Evolutionary conservation across 208 protist genomes (phyloP).

Genomic region (Balamuthia mandrillaris): DNA sequence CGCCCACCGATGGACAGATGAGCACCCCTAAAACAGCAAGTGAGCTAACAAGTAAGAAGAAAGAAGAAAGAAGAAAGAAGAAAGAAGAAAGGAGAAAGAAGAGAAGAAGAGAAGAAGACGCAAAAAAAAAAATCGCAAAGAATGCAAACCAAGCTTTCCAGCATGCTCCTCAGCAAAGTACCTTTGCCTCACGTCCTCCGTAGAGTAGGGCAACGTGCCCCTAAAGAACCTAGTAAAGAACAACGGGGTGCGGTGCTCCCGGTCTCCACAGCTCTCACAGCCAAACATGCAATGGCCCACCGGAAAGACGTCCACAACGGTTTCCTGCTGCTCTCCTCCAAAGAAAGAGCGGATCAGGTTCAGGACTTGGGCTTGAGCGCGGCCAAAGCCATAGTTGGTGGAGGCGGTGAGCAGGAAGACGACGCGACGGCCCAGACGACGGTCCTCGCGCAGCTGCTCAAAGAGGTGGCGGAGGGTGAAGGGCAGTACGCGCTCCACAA

Average conservation of each 20-base stretch:
- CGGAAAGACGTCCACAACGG: not conserved
- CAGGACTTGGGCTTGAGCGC: slow-evolving; percentile 15
- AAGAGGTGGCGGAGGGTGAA: not conserved
- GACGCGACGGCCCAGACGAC: not conserved
- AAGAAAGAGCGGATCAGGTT: too few species aligned
- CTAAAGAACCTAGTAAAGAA: not conserved
- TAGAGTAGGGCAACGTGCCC: not conserved
- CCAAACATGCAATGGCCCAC: not conserved
- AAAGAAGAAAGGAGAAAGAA: not conserved
- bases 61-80: not conserved
- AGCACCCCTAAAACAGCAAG: not conserved
- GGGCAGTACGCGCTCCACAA: not conserved
- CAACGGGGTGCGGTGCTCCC: not conserved
- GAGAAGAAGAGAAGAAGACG: not conserved
- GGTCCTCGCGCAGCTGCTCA: not conserved
- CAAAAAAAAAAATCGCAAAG: not conserved
- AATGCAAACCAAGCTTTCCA: too few species aligned
- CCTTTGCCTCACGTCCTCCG: not conserved
- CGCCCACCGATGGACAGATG: slow-evolving; percentile 5
- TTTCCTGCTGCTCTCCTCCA: not conserved
- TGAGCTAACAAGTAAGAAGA: not conserved
- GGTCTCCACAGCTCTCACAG: not conserved
- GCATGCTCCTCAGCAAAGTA: not conserved
- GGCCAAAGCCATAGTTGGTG: slow-evolving; percentile 37
- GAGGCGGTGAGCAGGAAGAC: slow-evolving; percentile 32